phyloP scores from a whole-genome alignment of 2,329 filamentous ascomycete species.

The Pseudocercospora crystallina region DNA sequence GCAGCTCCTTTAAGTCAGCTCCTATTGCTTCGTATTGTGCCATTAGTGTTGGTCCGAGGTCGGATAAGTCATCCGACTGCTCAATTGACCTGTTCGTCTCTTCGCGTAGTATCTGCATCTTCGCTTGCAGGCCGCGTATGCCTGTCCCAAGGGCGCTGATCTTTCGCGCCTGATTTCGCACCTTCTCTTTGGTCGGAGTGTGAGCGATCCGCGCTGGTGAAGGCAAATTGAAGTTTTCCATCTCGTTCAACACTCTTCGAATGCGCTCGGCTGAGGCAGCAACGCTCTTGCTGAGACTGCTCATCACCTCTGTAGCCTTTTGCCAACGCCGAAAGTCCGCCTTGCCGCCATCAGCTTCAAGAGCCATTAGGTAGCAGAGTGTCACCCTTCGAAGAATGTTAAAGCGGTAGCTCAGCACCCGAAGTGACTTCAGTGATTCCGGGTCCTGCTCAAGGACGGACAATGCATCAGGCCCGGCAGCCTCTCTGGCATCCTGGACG shows the following conservation, averaged over 20 bases:
- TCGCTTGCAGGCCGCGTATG: conserved; percentile 88
- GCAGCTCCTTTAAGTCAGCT: conserved; percentile 67
- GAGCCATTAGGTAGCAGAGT: conserved; percentile 81
- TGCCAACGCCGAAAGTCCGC: conserved; percentile 78
- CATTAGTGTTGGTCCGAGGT: conserved; percentile 77
- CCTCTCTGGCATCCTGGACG: conserved; percentile 48
- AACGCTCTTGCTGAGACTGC: conserved; percentile 62
- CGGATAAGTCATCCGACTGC: conserved; percentile 57
- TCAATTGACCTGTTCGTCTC: conserved; percentile 81
- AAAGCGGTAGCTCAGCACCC: conserved; percentile 65
- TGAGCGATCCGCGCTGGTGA: conserved; percentile 59
- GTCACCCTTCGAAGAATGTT: conserved; percentile 80
- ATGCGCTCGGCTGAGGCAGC: conserved; percentile 64
- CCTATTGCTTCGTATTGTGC: conserved; percentile 94
- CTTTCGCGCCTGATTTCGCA: conserved; percentile 83
- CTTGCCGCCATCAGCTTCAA: conserved; percentile 77
- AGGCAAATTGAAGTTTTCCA: conserved; percentile 61
- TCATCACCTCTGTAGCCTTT: conserved; percentile 72
- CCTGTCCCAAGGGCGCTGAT: conserved; percentile 85
- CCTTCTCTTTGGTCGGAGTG: conserved; percentile 71
- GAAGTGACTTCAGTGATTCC: conserved; percentile 75
- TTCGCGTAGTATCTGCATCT: conserved; percentile 86
- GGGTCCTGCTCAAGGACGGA: conserved; percentile 70
- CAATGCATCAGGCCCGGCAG: conserved; percentile 47
- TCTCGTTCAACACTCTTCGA: conserved; percentile 69